phyloP scores from a whole-genome alignment of 2,329 filamentous ascomycete species.

The Bipolaris victoriae region DNA sequence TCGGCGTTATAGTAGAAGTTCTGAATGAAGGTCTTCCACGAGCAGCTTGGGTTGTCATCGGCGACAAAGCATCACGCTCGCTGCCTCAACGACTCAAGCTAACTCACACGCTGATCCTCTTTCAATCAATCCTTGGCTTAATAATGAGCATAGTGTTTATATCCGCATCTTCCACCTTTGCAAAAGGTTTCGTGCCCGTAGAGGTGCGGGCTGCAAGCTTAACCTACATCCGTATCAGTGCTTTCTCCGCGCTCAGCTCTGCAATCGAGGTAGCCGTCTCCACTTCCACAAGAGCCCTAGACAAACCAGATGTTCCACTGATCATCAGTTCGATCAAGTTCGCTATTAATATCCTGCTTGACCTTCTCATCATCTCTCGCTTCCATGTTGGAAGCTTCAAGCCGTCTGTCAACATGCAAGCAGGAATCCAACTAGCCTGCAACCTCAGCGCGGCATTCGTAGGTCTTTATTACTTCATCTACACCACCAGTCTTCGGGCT shows the following conservation, averaged over 20 bases:
- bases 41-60: conserved; percentile 71
- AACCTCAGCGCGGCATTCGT: conserved; percentile 40
- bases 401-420: conserved; percentile 70
- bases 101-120: conserved; percentile 63
- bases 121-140: conserved; percentile 63
- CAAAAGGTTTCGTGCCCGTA: conserved; percentile 66
- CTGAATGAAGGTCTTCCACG: conserved; percentile 75
- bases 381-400: conserved; percentile 63
- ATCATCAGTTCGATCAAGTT: conserved; percentile 70
- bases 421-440: conserved; percentile 66
- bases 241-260: conserved; percentile 67
- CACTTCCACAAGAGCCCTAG: conserved; percentile 67
- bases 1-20: conserved; percentile 69
- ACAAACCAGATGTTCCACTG: conserved; percentile 72
- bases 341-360: conserved; percentile 69
- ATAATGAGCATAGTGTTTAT: conserved; percentile 67
- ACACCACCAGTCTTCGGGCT: conserved; percentile 39
- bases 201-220: conserved; percentile 64
- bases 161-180: conserved; percentile 61
- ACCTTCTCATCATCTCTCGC: conserved; percentile 69
- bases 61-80: conserved; percentile 64
- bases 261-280: conserved; percentile 69
- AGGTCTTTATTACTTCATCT: conserved; percentile 67
- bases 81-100: conserved; percentile 61
- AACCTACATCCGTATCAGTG: conserved; percentile 68